Evolutionary conservation across 352 stramenopile genomes (phyloP), one percentile per base, ranked within the genome.

Genomic region (Thalassiosira oceanica): DNA sequence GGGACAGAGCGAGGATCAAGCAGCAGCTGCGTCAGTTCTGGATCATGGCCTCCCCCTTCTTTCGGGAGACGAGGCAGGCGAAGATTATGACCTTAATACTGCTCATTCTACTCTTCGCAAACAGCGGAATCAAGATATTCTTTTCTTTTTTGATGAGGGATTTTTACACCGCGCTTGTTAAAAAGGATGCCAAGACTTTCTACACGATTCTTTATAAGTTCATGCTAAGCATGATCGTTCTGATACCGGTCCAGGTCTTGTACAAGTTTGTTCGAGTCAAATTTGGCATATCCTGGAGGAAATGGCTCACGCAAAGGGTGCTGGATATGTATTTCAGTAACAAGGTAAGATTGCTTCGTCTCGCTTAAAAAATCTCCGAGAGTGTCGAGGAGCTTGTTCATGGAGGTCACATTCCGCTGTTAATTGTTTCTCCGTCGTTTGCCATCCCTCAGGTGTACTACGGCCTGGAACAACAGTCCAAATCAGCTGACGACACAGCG

Each of bases 131-230:
- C 2, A 81, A 50, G 5, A 87, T 94, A 3, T 71, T 63, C 1
- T 94, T 94, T 66, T 90, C 75, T 1, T 94, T 92, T 67, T 62
- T 94, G 21, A 78, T 77, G 23, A 81, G 89, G 49, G 88, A 94
- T 56, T 94, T 94, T 77, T 94, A 79, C 78, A 93, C 84, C 53
- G 87, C 88, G 1, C 56, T 94, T 10, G 83, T 51, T 20, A 58
- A 67, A 8, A 92, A 93, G 56, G 80, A 94, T 67, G 49, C 71
- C 5, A 72, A 58, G 1, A 52, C 89, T 44, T 94, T 94, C 58
- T 88, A 89, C 39, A 48, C 58, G 3, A 91, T 93, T 62, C 64
- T 93, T 20, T 26, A 85, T 45, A 36, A 94, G 67, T 21, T 78
- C 58, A 60, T 92, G 80, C 87, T 86, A 93, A 36, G 83, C 74